Percentiles rank a stretch among this genome's conserved stretches.
Conservation (phyloP, 768 basidiomycete genomes). For the Myochromella boudieri region DNA sequence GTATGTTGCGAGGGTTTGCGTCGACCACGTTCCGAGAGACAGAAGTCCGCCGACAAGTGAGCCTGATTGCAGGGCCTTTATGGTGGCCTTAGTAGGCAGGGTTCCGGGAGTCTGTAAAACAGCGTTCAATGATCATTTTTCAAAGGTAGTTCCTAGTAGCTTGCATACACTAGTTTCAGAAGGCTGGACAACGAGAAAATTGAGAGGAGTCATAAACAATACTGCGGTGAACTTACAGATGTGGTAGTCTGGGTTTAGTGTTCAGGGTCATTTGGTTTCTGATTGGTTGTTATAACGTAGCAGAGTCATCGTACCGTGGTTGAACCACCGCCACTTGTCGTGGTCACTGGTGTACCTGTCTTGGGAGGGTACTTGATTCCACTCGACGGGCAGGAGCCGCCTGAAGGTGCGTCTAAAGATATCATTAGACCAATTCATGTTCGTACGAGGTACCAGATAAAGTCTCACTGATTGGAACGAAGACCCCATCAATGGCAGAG, state of each 20-base stretch:
- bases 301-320: no score
- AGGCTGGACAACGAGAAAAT: not conserved
- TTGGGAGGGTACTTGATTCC: slow-evolving; percentile 66
- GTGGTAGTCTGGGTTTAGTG: slow-evolving; percentile 12
- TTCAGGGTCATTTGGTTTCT: no score
- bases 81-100: slow-evolving; percentile 47
- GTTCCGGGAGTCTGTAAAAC: slow-evolving; percentile 16
- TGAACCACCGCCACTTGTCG: slow-evolving; percentile 27
- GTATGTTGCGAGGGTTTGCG: slow-evolving; percentile 59
- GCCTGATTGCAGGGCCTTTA: slow-evolving; percentile 39
- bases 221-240: slow-evolving; percentile 17
- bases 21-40: slow-evolving; percentile 57
- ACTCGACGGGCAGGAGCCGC: slow-evolving; percentile 50
- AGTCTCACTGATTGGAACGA: slow-evolving; percentile 55
- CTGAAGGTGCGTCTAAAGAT: slow-evolving; percentile 45
- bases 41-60: slow-evolving; percentile 50
- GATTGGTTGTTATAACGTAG: no score
- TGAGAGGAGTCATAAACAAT: not conserved
- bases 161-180: slow-evolving; percentile 17
- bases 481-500: slow-evolving; percentile 64
- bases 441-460: no score
- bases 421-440: not conserved
- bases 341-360: slow-evolving; percentile 33
- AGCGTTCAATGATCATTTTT: not conserved
- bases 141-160: not conserved